Base-by-base conservation (phyloP, 306 rosid genomes). In the Ceratonia siliqua region DNA sequence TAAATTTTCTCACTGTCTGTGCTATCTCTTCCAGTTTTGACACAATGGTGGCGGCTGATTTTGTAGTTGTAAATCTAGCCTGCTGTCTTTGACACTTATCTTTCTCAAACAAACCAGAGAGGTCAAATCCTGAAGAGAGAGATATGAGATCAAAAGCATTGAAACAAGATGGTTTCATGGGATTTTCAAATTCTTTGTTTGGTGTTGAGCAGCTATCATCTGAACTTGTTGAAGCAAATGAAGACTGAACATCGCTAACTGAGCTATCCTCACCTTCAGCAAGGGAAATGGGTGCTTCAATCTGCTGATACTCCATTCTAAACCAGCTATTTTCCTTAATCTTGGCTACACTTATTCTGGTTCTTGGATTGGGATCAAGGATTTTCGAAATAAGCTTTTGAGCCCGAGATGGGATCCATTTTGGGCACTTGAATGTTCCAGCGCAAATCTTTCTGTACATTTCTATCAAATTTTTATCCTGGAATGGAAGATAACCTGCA, bases 401-500 rank as follows among this genome's bases (percentile, higher is more conserved):
- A 75, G 30, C 91, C 8, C 88, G 95, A 0, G 97, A 85, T 0
- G 91, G 12, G 70, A 94, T 90, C 98, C 97, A 94, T 70, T 77
- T 87, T 18, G 98, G 98, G 65, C 80, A 91, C 67, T 89, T 91
- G 64, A 88, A 88, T 8, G 90, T 91, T 2, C 79, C 96, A 54
- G 82, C 86, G 21, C 85, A 87, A 50, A 94, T 94, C 84, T 91
- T 94, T 86, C 72, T 86, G 65, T 91, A 94, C 96, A 94, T 72
- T 76, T 89, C 98, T 84, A 91, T 91, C 75, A 94, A 74, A 78
- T 91, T 94, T 13, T 89, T 42, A 75, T 94, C 96, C 25, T 82
- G 87, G 72, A 94, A 94, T 14, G 98, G 98, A 70, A 91, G 97
- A 85, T 72, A 90, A n/a, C 98, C 97, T 11, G 97, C 98, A 78